Percentiles rank a stretch among this genome's conserved stretches.
phyloP scores from a whole-genome alignment of 2,329 filamentous ascomycete genomes.

The Pseudogymnoascus sp. region DNA sequence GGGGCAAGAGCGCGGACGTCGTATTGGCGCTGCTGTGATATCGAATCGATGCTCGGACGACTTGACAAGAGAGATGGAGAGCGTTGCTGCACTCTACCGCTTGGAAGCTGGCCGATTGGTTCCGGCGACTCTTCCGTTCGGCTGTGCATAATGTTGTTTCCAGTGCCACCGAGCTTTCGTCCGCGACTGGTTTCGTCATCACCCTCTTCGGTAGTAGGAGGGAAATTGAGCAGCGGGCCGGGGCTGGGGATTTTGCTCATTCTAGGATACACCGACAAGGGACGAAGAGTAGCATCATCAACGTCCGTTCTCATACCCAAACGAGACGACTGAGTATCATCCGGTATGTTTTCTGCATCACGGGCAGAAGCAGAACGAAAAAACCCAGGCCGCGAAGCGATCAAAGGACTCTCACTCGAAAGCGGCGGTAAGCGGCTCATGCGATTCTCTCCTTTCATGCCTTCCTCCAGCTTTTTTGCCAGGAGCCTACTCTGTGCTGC shows the following conservation, averaged over 20 bases:
- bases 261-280: conserved; percentile 65
- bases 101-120: conserved; percentile 34
- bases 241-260: conserved; percentile 50
- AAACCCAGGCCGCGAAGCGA: conserved; percentile 70
- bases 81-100: conserved; percentile 15
- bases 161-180: neutral
- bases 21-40: conserved; percentile 25
- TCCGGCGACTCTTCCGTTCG: conserved; percentile 51
- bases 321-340: conserved; percentile 31
- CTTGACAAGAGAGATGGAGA: conserved; percentile 18
- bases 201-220: neutral
- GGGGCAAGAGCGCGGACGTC: conserved; percentile 36
- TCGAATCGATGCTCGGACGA: conserved; percentile 24
- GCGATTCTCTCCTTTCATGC: conserved; percentile 61
- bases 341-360: conserved; percentile 38
- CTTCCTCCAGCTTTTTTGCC: conserved; percentile 77
- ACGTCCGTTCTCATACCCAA: conserved; percentile 46
- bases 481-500: conserved; percentile 83
- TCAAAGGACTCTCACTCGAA: conserved; percentile 71
- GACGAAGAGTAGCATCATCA: conserved; percentile 46
- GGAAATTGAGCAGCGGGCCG: neutral
- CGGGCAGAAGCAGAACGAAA: conserved; percentile 68
- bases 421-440: conserved; percentile 80
- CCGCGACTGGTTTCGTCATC: neutral
- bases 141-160: neutral